Evolutionary conservation across 2,329 filamentous ascomycete genomes (phyloP), one percentile per base, ranked within the genome.

Genomic region (Biscogniauxia mediterranea): DNA sequence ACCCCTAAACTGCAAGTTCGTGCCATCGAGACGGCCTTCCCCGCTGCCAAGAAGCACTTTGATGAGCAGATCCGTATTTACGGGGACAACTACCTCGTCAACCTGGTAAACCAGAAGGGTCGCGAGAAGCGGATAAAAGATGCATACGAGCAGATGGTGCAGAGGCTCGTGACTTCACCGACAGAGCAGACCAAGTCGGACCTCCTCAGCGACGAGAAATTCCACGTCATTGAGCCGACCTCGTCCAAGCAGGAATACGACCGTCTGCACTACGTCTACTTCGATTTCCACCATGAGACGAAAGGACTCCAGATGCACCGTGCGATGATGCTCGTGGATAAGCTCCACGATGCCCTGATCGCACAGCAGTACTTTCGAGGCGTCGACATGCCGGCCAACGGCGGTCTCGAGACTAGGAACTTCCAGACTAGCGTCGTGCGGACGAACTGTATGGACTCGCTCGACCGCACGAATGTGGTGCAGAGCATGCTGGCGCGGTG

Each of bases 371-470:
- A 99, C 78, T 99, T 98, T 83, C 90, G 93, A 64, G 94, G 92
- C 46, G 87, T 94, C 26, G 92, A 97, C 74, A 90, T 90, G 80
- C 91, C 93, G 1, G 90, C 87, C 52, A 85, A 88, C 61, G 90
- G 89, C 28, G 86, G 85, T 19, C 83, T 97, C 13, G 94, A 98
- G 69, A 86, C 92, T 38, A 88, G 93, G 65, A 89, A 86, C 64
- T 83, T 86, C 66, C 95, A 99, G 81, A 92, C 88, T 1, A 93
- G 91, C 63, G 93, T 98, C 17, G 93, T 99, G 66, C 89, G 95
- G 58, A 97, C 95, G 49, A 99, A 99, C 76, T 99, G 95, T 79
- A 99, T 99, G 95, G 95, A 99, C 77, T 99, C 96, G 68, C 85
- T 99, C 15, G 95, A 99, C 77, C 90, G 95, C 57, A 99, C 95